These are phyloP conservation scores for Ophiostoma ips DNA, from an alignment of 2,329 filamentous ascomycete genomes.

Conservation along the genomic window DNA sequence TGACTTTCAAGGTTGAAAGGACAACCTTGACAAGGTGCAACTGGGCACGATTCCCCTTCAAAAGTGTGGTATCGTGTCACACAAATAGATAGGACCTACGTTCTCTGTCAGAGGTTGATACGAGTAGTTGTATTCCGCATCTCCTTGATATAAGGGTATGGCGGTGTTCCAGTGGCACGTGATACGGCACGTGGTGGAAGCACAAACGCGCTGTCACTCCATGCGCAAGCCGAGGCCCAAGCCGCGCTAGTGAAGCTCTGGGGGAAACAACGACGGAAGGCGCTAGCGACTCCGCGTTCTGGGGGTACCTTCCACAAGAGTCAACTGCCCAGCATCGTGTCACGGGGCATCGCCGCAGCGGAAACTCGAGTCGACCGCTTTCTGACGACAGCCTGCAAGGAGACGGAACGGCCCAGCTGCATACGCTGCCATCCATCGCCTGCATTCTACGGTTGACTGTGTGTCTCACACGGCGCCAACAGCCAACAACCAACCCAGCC, in stretches of 20 bases:
- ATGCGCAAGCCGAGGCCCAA: conserved; percentile 11
- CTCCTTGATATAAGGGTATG: background rate
- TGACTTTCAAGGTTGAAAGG: too few relatives aligned
- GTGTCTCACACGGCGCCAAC: too few relatives aligned
- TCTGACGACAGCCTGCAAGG: background rate
- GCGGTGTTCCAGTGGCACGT: too few relatives aligned
- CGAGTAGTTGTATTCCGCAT: too few relatives aligned
- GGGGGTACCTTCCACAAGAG: background rate
- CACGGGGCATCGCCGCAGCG: background rate
- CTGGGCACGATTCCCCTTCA: too few relatives aligned
- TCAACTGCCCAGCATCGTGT: conserved; percentile 1
- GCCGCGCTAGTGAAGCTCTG: conserved; percentile 1
- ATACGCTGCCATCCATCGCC: background rate
- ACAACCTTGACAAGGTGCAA: too few relatives aligned
- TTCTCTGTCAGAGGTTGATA: too few relatives aligned
- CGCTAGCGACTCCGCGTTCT: background rate
- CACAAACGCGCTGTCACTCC: background rate
- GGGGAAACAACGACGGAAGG: conserved; percentile 4
- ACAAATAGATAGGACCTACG: too few relatives aligned
- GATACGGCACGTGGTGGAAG: background rate
- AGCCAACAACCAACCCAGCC: too few relatives aligned
- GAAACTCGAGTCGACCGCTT: background rate
- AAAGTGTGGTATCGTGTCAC: too few relatives aligned
- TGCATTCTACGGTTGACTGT: too few relatives aligned
- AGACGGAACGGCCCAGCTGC: background rate